Evolutionary conservation across 345 rosid genomes (phyloP).

Genomic region (Citrus medica): DNA sequence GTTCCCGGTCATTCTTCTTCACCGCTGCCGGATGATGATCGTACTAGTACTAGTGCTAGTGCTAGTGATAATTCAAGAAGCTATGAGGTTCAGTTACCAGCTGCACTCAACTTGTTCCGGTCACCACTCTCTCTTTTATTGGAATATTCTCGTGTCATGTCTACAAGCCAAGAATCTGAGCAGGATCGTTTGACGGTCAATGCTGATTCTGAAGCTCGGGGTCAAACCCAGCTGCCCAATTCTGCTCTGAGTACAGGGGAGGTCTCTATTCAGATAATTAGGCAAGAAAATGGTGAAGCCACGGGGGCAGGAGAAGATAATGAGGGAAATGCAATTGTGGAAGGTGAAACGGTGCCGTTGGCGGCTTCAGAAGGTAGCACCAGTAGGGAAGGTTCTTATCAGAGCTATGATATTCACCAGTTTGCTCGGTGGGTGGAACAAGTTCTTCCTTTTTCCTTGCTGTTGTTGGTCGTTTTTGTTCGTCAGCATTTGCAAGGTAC

Average conservation of each 20-base stretch:
- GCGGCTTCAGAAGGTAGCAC: slow-evolving; percentile 9
- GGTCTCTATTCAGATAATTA: slow-evolving; percentile 46
- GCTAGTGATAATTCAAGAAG: slow-evolving; percentile 11
- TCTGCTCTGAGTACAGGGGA: slow-evolving; percentile 21
- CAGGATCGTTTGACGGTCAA: background rate
- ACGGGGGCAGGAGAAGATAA: background rate
- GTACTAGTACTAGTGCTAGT: background rate
- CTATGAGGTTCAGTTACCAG: slow-evolving; percentile 24
- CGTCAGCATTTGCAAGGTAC: slow-evolving; percentile 68
- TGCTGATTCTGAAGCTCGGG: background rate
- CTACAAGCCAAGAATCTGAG: slow-evolving; percentile 6
- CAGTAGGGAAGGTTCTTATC: slow-evolving; percentile 29
- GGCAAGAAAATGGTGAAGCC: slow-evolving; percentile 14
- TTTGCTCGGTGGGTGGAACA: slow-evolving; percentile 58
- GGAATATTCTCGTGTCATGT: slow-evolving; percentile 33
- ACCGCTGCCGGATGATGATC: background rate
- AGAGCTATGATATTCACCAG: slow-evolving; percentile 52
- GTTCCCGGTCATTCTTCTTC: slow-evolving; percentile 2
- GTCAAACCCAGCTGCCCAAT: slow-evolving; percentile 16
- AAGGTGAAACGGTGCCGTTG: slow-evolving; percentile 16
- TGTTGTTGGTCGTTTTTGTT: slow-evolving; percentile 49
- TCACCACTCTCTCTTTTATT: slow-evolving; percentile 30
- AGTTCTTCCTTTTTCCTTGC: slow-evolving; percentile 51
- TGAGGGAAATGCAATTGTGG: slow-evolving; percentile 11
- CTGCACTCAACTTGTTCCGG: slow-evolving; percentile 23